Conservation (phyloP, 1,284 basidiomycete species). For the Tylopilus sp. region DNA sequence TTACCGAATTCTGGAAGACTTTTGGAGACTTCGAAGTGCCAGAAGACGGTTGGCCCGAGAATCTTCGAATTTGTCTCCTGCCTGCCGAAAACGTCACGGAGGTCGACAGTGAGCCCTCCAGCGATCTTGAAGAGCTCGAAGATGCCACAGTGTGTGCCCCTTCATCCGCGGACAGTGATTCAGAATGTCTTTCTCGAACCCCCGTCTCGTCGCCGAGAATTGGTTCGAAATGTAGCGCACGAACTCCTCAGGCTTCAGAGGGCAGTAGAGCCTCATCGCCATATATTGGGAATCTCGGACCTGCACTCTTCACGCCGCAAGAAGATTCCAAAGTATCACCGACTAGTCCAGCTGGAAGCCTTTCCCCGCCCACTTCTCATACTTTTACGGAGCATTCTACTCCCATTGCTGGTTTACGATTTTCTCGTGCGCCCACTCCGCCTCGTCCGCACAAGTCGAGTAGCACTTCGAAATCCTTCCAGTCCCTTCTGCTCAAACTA, state of each 20-base stretch:
- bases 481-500: slow-evolving; percentile 32
- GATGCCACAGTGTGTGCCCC: slow-evolving; percentile 7
- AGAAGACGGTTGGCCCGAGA: slow-evolving; percentile 46
- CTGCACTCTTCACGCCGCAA: slow-evolving; percentile 25
- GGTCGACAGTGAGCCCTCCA: slow-evolving; percentile 18
- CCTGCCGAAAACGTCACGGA: neutral
- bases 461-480: slow-evolving; percentile 33
- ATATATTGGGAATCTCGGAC: slow-evolving; percentile 27
- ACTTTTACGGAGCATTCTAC: slow-evolving; percentile 23
- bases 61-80: slow-evolving; percentile 41
- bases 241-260: neutral
- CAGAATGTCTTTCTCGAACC: slow-evolving; percentile 8
- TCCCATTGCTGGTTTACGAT: slow-evolving; percentile 17
- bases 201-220: slow-evolving; percentile 11
- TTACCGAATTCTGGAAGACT: slow-evolving; percentile 56
- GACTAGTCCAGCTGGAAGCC: neutral
- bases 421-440: slow-evolving; percentile 24
- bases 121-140: slow-evolving; percentile 26
- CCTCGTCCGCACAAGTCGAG: slow-evolving; percentile 30
- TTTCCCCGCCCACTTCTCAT: slow-evolving; percentile 6
- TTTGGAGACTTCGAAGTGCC: slow-evolving; percentile 43
- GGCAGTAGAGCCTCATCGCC: slow-evolving; percentile 15
- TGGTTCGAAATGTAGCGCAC: slow-evolving; percentile 9
- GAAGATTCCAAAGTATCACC: neutral
- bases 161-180: slow-evolving; percentile 5